Evolutionary conservation across 129 eudicot genomes (phyloP).

Genomic region (Arctium lappa): DNA sequence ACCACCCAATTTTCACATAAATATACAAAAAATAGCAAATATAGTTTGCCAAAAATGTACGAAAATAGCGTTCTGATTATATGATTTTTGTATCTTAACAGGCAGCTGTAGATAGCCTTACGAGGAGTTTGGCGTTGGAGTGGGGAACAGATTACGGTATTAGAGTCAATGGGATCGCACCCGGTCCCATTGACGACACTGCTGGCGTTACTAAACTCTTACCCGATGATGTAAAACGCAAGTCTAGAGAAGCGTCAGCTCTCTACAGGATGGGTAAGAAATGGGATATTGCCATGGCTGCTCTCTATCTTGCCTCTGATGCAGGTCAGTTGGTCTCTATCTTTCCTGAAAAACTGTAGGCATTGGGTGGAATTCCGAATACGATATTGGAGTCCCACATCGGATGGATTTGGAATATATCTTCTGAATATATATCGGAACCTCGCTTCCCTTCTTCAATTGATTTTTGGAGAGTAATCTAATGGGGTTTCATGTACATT

Average conservation of each 20-base stretch:
- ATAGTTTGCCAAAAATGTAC: neutral
- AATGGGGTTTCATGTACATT: neutral
- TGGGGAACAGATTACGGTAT: slow-evolving; percentile 63
- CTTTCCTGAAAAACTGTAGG: neutral
- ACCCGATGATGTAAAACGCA: slow-evolving; percentile 25
- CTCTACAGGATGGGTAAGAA: slow-evolving; percentile 49
- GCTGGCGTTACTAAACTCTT: slow-evolving; percentile 43
- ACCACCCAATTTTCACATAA: neutral
- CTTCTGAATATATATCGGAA: neutral
- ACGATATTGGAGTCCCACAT: neutral
- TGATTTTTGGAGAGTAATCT: neutral
- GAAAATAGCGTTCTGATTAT: neutral
- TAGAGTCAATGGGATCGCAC: slow-evolving; percentile 58
- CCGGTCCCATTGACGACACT: slow-evolving; percentile 54
- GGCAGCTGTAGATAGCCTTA: slow-evolving; percentile 62
- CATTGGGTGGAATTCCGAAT: neutral
- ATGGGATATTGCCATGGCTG: slow-evolving; percentile 67
- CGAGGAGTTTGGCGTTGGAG: slow-evolving; percentile 54
- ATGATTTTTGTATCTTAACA: neutral
- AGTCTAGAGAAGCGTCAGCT: slow-evolving; percentile 27
- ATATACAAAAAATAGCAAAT: neutral
- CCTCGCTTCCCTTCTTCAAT: neutral
- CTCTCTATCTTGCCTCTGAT: slow-evolving; percentile 52
- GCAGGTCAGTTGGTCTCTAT: slow-evolving; percentile 37
- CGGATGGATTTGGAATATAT: neutral